Base-by-base conservation (phyloP, 352 stramenopile genomes). In the Pythium dissotocum region DNA sequence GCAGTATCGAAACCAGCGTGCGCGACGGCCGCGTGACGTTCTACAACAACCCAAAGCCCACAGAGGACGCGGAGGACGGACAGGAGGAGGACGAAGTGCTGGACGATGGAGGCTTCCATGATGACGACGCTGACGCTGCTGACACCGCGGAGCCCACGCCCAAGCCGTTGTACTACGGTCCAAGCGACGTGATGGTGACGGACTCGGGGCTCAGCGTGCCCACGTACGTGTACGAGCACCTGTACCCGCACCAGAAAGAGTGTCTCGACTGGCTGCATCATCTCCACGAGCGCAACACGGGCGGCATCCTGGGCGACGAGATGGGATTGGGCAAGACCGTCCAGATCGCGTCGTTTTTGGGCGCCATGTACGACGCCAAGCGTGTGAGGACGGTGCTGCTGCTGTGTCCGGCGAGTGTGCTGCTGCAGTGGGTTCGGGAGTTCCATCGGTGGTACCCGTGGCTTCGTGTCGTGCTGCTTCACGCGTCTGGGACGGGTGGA, bases 271-370 rank as follows among this genome's bases (percentile, higher is more conserved):
- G 98, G 97, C 90, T 99, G 71, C 98, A 97, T 72, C 83, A 97
- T 60, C 83, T 99, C 16, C 95, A 99, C 76, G 83, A 91, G 72
- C 90, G 98, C 80, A 96, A 97, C 65, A 95, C 93, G 18, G 98
- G 98, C n/a, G 98, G 98, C 6, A 99, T 99, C 63, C 66, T 99
- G 9, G 95, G 90, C 12, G 95, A 98, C 71, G 94, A 98, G 53
- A 98, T 99, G 95, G 93, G 93, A 13, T 78, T 98, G 13, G 97
- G 97, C n/a, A 99, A 99, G 82, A 99, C 97, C 3, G 88, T 99
- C 10, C 95, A 99, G 64, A 83, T 97, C 33, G 80, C 85, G 16
- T 77, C 88, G n/a, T 96, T 95, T 69, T 65, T 97, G 9, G 89
- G 87, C 7, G 87, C 83, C 18, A 77, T 96, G 61, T 78, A 94